These are phyloP conservation scores for Botrytis hyacinthi DNA, from an alignment of 2,329 filamentous ascomycete species.

Conservation along the genomic window DNA sequence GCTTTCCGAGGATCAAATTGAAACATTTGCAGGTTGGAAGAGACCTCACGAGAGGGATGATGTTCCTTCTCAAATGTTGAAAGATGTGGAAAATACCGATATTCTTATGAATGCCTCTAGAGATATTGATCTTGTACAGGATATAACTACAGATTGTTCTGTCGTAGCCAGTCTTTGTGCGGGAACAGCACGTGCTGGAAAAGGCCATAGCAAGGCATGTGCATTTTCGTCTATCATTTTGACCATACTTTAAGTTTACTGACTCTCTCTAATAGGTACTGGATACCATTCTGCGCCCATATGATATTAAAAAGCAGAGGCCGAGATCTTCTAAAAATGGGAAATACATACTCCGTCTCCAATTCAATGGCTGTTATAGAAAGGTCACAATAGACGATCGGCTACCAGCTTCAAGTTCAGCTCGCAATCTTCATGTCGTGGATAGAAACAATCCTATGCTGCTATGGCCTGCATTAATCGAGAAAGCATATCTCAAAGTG, in stretches of 20 bases:
- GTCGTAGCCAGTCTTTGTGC: conserved; percentile 95
- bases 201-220: conserved; percentile 68
- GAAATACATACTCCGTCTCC: conserved; percentile 87
- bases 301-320: conserved; percentile 54
- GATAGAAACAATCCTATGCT: conserved; percentile 79
- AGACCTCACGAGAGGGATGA: conserved; percentile 67
- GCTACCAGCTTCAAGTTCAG: conserved; percentile 72
- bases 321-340: conserved; percentile 72
- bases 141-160: conserved; percentile 93
- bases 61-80: neutral
- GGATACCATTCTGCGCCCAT: conserved; percentile 72
- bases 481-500: conserved; percentile 96
- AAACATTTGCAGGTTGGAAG: conserved; percentile 82
- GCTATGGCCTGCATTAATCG: conserved; percentile 87
- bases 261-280: conserved; percentile 54
- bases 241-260: conserved; percentile 11
- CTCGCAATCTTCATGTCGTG: conserved; percentile 79
- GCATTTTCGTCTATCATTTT: conserved; percentile 32
- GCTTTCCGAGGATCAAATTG: conserved; percentile 70
- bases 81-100: conserved; percentile 35
- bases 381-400: conserved; percentile 87
- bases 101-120: conserved; percentile 55
- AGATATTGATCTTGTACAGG: conserved; percentile 83
- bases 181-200: conserved; percentile 66
- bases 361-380: conserved; percentile 92